Evolutionary conservation across 352 stramenopile species (phyloP), one percentile per base, ranked within the genome.

Genomic region (Albugo candida): DNA sequence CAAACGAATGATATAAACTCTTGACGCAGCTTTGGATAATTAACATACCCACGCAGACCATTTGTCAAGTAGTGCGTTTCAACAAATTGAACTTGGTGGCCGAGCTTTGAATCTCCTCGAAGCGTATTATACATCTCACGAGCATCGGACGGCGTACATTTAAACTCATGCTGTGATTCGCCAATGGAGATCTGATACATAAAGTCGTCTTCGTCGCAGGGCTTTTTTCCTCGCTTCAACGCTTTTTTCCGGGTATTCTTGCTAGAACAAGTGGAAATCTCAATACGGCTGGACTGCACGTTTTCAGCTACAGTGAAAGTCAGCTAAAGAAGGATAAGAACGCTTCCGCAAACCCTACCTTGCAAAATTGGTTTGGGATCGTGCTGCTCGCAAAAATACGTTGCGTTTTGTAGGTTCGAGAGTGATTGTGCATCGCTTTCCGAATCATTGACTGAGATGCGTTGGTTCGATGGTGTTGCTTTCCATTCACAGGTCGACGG

Each of bases 341-440:
- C 41, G n/a, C 41, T 21, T 24, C 13, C 39, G 12, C 24, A 2
- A 12, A 27, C 19, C 54, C 36, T 48, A 86, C 73, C 73, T 43
- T 72, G 56, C 47, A 86, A 67, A 36, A 86, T 66, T 11, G 61
- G 54, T 45, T 83, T 83, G 6, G 74, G 74, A 56, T 86, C 74
- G 45, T 86, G 74, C 11, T 81, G 58, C 48, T 76, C 69, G 45
- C 74, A 86, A 20, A 86, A 60, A 40, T 83, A 86, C 13, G 74
- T 83, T 10, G 70, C 63, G 42, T 31, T 31, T 31, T 31, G 24
- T 31, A 31, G 24, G 24, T 10, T 10, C 3, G 24, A 31, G 8
- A 31, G 24, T 31, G 24, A 31, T 3, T 31, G 24, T 31, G 3
- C 24, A 31, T 8, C 24, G 24, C 24, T 31, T 31, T 31, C 24